Conservation (phyloP, 2,329 filamentous ascomycete genomes). For the Iodosphaeria phyllophila region DNA sequence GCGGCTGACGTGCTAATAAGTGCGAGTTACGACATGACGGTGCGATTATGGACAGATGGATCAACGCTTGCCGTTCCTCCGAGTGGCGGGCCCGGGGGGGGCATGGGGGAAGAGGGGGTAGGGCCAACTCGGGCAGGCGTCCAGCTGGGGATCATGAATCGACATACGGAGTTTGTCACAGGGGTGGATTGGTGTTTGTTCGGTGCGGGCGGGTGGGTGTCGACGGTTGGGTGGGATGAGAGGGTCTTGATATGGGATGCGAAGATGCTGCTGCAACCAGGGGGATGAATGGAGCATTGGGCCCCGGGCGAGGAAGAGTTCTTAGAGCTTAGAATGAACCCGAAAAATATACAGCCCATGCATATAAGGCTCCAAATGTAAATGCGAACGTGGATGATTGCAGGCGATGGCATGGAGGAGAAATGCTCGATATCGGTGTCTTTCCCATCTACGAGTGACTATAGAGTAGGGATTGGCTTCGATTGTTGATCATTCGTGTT, state of each 20-base stretch:
- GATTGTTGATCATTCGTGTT: too few relatives aligned
- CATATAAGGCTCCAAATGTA: too few relatives aligned
- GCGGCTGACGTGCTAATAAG: constrained; percentile 73
- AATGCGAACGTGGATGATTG: too few relatives aligned
- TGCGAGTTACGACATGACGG: constrained; percentile 96
- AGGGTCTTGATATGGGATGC: constrained; percentile 85
- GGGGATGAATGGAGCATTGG: too few relatives aligned
- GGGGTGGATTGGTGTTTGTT: constrained; percentile 98
- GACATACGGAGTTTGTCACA: constrained; percentile 89
- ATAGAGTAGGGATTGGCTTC: too few relatives aligned
- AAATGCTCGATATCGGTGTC: too few relatives aligned
- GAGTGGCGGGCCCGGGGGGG: too few relatives aligned
- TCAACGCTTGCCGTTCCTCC: constrained; percentile 21
- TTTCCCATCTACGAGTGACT: too few relatives aligned
- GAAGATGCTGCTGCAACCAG: constrained; percentile 1
- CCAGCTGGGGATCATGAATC: constrained; percentile 73
- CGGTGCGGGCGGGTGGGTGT: constrained; percentile 87
- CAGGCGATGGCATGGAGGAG: too few relatives aligned
- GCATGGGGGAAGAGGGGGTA: constrained; percentile 11
- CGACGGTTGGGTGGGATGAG: constrained; percentile 90
- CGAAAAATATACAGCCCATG: too few relatives aligned
- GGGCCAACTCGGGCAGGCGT: constrained; percentile 32
- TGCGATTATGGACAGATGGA: constrained; percentile 77
- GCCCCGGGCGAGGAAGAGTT: too few relatives aligned
- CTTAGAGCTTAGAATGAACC: too few relatives aligned